Base-by-base conservation (phyloP, 495 filamentous ascomycete species). In the Daldinia caldariorum region DNA sequence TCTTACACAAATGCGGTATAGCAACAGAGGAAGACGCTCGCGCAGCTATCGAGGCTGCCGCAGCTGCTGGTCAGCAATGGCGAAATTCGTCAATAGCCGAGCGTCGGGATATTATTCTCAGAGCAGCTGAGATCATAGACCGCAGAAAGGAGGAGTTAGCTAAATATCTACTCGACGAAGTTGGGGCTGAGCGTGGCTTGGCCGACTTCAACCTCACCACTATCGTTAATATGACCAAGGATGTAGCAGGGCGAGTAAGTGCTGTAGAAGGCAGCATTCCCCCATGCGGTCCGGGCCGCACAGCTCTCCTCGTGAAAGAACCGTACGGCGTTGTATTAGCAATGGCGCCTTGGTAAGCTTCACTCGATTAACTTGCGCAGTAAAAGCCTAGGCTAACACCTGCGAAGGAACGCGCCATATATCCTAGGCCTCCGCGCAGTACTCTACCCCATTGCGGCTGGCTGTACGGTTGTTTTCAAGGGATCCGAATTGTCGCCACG, bases 241-340 rank as follows among this genome's bases (percentile, higher is more conserved):
- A 95, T 76, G 85, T 93, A 6, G 92, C 92, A 3, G 90, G 89
- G 2, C 80, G 91, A 45, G 84, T 93, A 22, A 76, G 79, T 6
- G 79, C 80, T 4, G 79, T 95, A 9, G 80, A 86, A 32, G 91
- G 92, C 3, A 77, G 77, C 10, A 83, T 93, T 32, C 91, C 92
- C 0, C 80, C 82, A 9, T 80, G 85, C 7, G 71, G 76, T 2
- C 20, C 86, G n/a, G 85, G 85, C 6, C 82, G 81, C 41, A 82
- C 83, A n/a, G 90, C 90, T 0, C 82, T 97, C 72, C 80, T 97
- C n/a, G 79, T 88, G 54, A 91, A 89, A 72, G 90, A 96, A 77
- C 93, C 93, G 4, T 93, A 88, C 70, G 93, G 93, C 18, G 92
- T 95, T 29, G 79, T 94, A 2, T 81, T 97, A 13, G 88, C 86